phyloP scores from a whole-genome alignment of 163 green algal genomes.

The Prototheca cutis region DNA sequence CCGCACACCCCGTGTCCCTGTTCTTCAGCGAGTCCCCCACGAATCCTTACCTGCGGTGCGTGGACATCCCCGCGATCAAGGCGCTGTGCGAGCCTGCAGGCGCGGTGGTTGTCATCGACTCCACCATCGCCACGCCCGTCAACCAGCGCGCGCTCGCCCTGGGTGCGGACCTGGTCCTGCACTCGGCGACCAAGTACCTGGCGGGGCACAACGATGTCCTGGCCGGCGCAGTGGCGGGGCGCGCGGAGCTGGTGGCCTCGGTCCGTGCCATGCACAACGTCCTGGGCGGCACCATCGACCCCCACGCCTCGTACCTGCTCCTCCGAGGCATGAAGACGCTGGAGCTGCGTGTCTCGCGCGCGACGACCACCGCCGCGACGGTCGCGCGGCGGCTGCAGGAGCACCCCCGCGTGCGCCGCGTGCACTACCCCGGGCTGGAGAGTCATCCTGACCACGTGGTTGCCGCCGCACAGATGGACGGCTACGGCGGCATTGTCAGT shows the following conservation, averaged over 20 bases:
- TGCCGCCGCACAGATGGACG: slow-evolving; percentile 82
- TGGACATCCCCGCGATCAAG: slow-evolving; percentile 69
- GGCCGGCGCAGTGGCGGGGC: slow-evolving; percentile 52
- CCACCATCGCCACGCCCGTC: slow-evolving; percentile 93
- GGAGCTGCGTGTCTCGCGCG: slow-evolving; percentile 72
- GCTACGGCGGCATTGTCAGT: slow-evolving; percentile 91
- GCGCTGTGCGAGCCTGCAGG: slow-evolving; percentile 69
- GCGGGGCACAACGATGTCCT: slow-evolving; percentile 98
- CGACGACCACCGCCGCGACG: slow-evolving; percentile 58
- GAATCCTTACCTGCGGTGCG: slow-evolving; percentile 88
- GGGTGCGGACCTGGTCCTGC: slow-evolving; percentile 96
- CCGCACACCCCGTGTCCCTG: slow-evolving; percentile 51
- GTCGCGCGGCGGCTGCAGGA: slow-evolving; percentile 71
- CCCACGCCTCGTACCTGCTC: slow-evolving; percentile 93
- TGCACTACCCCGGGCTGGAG: slow-evolving; percentile 90
- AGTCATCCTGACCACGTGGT: slow-evolving; percentile 91
- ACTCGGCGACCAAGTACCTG: slow-evolving; percentile 98
- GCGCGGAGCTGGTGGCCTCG: slow-evolving; percentile 33
- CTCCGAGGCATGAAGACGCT: slow-evolving; percentile 98
- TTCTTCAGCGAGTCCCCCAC: slow-evolving; percentile 98
- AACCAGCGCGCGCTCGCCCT: slow-evolving; percentile 71
- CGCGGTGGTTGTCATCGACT: slow-evolving; percentile 87
- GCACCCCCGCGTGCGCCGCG: slow-evolving; percentile 65
- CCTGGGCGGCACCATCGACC: slow-evolving; percentile 92
- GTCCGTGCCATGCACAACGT: slow-evolving; percentile 80